Evolutionary conservation across 306 rosid species (phyloP).

Genomic region (Malus asiatica): DNA sequence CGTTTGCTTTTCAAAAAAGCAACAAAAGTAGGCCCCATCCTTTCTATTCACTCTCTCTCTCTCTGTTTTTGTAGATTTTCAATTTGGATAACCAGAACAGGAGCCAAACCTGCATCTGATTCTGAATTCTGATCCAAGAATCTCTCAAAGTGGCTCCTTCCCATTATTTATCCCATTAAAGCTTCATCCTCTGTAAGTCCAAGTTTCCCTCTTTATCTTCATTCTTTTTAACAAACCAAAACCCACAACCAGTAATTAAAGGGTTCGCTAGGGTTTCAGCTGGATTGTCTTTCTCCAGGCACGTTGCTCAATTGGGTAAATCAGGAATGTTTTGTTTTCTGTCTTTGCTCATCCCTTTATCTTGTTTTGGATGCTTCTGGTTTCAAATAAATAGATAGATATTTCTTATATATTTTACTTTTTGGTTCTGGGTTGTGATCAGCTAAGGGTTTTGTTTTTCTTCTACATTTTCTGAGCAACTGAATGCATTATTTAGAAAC

Average conservation of each 20-base stretch:
- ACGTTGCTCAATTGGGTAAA: conserved; percentile 6
- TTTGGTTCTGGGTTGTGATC: conserved; percentile 3
- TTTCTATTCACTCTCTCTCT: not conserved
- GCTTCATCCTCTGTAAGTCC: conserved; percentile 59
- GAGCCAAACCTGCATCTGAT: conserved; percentile 23
- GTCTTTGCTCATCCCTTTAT: not conserved
- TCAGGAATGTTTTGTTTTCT: not conserved
- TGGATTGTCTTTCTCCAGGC: not conserved
- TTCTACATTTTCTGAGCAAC: not conserved
- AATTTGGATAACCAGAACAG: conserved; percentile 23
- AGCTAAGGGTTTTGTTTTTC: not conserved
- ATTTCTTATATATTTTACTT: not conserved
- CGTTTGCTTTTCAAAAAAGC: not conserved
- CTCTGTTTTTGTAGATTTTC: not conserved
- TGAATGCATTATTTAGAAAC: not conserved
- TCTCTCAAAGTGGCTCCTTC: conserved; percentile 8
- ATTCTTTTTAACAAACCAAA: not conserved
- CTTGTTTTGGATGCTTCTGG: conserved; percentile 16
- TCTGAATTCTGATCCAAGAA: conserved; percentile 34
- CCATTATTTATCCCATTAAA: not conserved
- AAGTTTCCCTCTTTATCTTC: conserved; percentile 23
- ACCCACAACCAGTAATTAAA: not conserved
- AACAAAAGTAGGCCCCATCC: not conserved
- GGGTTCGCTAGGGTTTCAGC: conserved; percentile 39
- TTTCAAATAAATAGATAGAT: not conserved